Percentiles rank a stretch among this genome's conserved stretches.
Evolutionary conservation across 176 grass and related monocot species (phyloP).

Genomic region (Neostapfia colusana): DNA sequence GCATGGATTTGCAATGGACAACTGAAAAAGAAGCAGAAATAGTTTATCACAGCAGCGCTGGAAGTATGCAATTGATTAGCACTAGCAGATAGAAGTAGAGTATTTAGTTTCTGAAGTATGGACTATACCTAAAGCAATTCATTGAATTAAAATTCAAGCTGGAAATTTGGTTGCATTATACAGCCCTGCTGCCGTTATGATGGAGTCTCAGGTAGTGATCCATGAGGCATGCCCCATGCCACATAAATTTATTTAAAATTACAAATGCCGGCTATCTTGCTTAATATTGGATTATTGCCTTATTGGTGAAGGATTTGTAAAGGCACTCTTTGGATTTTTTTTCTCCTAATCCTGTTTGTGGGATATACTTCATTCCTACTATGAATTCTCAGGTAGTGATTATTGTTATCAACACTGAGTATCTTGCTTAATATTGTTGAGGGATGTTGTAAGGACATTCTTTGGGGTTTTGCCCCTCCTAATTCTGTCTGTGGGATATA

Average conservation of each 20-base stretch:
- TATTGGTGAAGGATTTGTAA: neutral
- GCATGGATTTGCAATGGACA: neutral
- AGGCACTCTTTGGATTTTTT: neutral
- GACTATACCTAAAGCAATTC: neutral
- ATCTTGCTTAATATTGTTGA: neutral
- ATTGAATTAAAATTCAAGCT: neutral
- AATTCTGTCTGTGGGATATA: neutral
- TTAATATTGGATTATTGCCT: too few relatives aligned
- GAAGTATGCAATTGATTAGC: conserved; percentile 1
- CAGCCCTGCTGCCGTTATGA: neutral
- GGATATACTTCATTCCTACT: conserved; percentile 13
- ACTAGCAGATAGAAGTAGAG: neutral
- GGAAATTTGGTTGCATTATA: neutral
- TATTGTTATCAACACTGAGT: neutral
- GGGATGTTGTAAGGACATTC: neutral
- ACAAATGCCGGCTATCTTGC: too few relatives aligned
- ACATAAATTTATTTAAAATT: neutral
- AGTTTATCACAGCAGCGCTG: neutral
- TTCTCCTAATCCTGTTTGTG: neutral
- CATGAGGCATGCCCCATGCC: neutral
- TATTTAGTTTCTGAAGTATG: neutral
- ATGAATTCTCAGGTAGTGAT: neutral
- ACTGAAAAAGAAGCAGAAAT: neutral
- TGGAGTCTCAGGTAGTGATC: neutral
- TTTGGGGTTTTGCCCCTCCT: neutral